Base-by-base conservation (phyloP, 352 stramenopile species). In the Phytophthora brassicae region DNA sequence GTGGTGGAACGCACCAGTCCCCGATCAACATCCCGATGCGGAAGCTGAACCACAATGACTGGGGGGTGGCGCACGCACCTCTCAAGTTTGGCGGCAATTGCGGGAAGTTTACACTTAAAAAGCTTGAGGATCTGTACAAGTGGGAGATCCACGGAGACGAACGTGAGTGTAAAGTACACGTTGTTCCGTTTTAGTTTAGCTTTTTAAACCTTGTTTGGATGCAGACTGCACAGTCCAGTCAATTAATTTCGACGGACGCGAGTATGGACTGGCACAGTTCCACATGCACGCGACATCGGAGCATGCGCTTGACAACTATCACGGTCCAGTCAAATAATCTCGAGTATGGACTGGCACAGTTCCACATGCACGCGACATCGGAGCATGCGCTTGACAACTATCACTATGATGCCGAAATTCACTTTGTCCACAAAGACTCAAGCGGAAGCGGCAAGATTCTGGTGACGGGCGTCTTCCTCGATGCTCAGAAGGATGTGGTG, bases 51-150 rank as follows among this genome's bases (percentile, higher is more conserved):
- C 60, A 65, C 44, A 54, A 84, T n/a, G 54, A 80, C 20, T 86
- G 79, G 79, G 66, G 65, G 0, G 74, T 77, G 20, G 64, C 54
- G n/a, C 39, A 67, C 22, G 63, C 68, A 24, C 80, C 77, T 16
- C 60, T 88, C 61, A 79, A 83, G 44, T 87, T 77, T 52, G 56
- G 41, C 4, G 80, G 79, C 8, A 41, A 81, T 12, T 89, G 79
- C 39, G 47, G 75, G 22, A 70, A 76, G 24, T 89, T 85, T 43
- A 80, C 74, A 35, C 36, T 89, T 14, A 80, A 79, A 56, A 83
- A 74, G 9, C 77, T 88, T 33, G 75, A 83, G 24, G 75, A 89
- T 22, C 20, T 89, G 28, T 84, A 75, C 75, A 87, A 85, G 66
- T 87, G 77, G 77, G 68, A 82, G 61, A 68, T 87, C 29, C 43